Conservation (phyloP, 192 early-diverging fungal genomes). For the Coemansia sp. region DNA sequence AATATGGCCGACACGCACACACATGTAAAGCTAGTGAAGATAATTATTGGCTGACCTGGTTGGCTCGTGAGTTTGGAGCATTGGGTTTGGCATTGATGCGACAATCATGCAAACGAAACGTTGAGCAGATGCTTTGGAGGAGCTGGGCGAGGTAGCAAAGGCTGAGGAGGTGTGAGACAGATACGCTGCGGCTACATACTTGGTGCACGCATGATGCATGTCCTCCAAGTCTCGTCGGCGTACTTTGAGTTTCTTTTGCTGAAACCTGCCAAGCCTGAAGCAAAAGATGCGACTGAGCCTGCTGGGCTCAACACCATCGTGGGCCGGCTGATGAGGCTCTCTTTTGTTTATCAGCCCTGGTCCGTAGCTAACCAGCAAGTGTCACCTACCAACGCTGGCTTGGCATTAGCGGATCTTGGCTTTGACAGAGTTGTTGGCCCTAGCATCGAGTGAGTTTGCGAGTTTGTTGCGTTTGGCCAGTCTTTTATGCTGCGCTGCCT, state of each 20-base stretch:
- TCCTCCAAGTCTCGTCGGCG: constrained; percentile 22
- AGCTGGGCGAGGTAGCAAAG: constrained; percentile 28
- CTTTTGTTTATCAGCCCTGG: constrained; percentile 21
- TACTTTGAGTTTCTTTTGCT: constrained; percentile 38
- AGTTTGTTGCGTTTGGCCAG: constrained; percentile 20
- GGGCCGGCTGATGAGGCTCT: constrained; percentile 14
- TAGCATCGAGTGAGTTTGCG: constrained; percentile 24
- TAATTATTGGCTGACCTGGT: constrained; percentile 27
- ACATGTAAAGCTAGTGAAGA: constrained; percentile 53
- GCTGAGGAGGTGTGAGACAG: not conserved
- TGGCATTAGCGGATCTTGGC: not conserved
- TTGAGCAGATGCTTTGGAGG: constrained; percentile 35
- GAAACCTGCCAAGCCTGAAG: constrained; percentile 9
- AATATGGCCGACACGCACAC: constrained; percentile 41
- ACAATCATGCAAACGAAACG: constrained; percentile 42
- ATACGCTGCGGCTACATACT: constrained; percentile 33
- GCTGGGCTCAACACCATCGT: constrained; percentile 2
- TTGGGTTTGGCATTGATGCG: constrained; percentile 50
- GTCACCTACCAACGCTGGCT: constrained; percentile 2
- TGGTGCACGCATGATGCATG: constrained; percentile 15
- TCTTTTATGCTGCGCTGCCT: not conserved
- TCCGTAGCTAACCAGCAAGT: constrained; percentile 15
- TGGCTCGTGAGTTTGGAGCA: constrained; percentile 41
- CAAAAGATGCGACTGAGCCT: not conserved
- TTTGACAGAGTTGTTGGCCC: not conserved